Evolutionary conservation across 345 rosid species (phyloP), one percentile per base, ranked within the genome.

Genomic region (Boechera stricta): DNA sequence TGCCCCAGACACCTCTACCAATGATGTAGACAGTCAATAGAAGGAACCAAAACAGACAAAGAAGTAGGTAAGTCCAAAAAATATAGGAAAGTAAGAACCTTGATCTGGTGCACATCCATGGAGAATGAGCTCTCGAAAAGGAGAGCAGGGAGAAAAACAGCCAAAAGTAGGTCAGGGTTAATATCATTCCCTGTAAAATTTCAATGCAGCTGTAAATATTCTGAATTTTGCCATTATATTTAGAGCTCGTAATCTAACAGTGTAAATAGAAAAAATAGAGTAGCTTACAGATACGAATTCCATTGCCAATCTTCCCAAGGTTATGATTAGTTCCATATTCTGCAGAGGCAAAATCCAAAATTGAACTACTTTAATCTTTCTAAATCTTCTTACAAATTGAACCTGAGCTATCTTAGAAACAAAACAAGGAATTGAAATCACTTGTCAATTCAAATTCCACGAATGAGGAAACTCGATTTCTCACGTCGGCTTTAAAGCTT

Each of bases 111-210:
- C 66, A 89, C 72, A 67, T 94, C 91, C 98, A 89, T 90, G 7
- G 97, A 84, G 80, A 92, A 92, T 26, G 98, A 87, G 82, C 97
- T 92, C 86, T 94, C 96, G 15, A 92, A 90, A 67, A 94, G 93
- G 79, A 94, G 93, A 39, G 97, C 92, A 48, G 98, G 97, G 79
- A 94, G 97, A 74, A 94, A 94, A 61, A 92, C 91, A 26, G 98
- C 97, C 87, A 94, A 80, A 47, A 94, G 79, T 62, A 94, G 89
- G 64, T 90, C 85, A 48, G 98, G 96, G 77, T 90, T 80, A 57
- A 94, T 94, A 39, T 21, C 72, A 26, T 95, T 85, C 98, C 98
- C 98, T 91, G 87, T 77, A 80, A n/a, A 48, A 53, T 38, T 18
- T 64, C 15, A 29, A 35, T 29, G 48, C 35, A 42, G 10, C 28